Conservation (phyloP, 352 stramenopile genomes). For the Phytophthora crassamura region DNA sequence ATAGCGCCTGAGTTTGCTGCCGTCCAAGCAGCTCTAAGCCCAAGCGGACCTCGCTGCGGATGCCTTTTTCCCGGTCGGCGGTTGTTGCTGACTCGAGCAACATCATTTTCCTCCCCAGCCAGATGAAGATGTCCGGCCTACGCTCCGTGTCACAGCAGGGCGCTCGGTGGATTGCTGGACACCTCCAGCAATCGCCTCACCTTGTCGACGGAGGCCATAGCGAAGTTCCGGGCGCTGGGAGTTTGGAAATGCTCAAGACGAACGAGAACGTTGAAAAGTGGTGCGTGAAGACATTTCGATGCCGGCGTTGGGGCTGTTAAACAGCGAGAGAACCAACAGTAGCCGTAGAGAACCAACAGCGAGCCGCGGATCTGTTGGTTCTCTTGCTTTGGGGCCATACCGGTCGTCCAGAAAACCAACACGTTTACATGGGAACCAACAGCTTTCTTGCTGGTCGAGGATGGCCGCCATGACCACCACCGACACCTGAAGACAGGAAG, state of each 20-base stretch:
- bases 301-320: constrained; percentile 21
- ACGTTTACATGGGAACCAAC: constrained; percentile 18
- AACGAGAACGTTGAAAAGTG: background rate
- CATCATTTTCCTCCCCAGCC: constrained; percentile 24
- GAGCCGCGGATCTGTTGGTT: constrained; percentile 28
- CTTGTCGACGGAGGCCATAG: too few species aligned
- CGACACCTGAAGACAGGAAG: too few species aligned
- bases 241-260: background rate
- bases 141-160: constrained; percentile 21
- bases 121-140: constrained; percentile 24
- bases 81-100: constrained; percentile 11
- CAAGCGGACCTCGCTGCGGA: constrained; percentile 7
- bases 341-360: constrained; percentile 33
- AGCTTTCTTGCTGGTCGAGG: constrained; percentile 12
- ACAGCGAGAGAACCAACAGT: constrained; percentile 38
- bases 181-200: too few species aligned
- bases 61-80: constrained; percentile 16
- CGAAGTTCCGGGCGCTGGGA: background rate
- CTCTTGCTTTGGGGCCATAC: constrained; percentile 24
- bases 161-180: constrained; percentile 26
- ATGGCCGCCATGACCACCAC: too few species aligned
- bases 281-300: background rate
- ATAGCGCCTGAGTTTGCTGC: constrained; percentile 16
- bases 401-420: constrained; percentile 12
- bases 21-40: constrained; percentile 8